These are phyloP conservation scores for Chalaropsis thielavioides DNA, from an alignment of 2,329 filamentous ascomycete species.

Conservation along the genomic window DNA sequence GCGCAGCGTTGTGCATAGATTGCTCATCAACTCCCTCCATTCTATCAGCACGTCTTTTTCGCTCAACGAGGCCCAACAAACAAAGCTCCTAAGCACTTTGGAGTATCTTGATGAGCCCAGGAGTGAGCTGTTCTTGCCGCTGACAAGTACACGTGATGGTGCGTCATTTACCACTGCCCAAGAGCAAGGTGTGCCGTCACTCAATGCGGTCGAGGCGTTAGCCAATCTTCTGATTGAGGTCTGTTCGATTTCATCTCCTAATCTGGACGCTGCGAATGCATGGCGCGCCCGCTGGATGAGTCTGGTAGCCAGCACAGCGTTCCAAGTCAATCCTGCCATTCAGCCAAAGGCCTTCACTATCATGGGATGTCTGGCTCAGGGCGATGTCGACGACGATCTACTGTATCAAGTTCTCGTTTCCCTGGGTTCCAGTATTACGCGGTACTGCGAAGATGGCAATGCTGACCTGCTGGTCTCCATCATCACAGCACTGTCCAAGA, in stretches of 20 bases:
- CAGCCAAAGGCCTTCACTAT: conserved; percentile 55
- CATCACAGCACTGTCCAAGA: conserved; percentile 51
- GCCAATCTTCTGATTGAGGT: conserved; percentile 49
- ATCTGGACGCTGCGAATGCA: conserved; percentile 49
- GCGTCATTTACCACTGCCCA: conserved; percentile 39
- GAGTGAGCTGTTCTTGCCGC: conserved; percentile 38
- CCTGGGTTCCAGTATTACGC: conserved; percentile 47
- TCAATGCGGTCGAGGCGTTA: conserved; percentile 34
- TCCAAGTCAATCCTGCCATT: conserved; percentile 58
- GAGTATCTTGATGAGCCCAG: conserved; percentile 45
- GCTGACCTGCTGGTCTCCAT: conserved; percentile 56
- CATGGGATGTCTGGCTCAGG: conserved; percentile 56
- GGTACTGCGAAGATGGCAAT: conserved; percentile 49
- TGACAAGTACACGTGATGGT: conserved; percentile 32
- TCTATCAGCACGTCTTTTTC: conserved; percentile 51
- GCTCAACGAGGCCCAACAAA: conserved; percentile 44
- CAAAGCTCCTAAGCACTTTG: conserved; percentile 41
- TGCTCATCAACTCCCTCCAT: conserved; percentile 53
- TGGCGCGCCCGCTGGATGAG: conserved; percentile 64
- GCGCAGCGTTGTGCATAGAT: conserved; percentile 44
- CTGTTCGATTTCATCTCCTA: conserved; percentile 48
- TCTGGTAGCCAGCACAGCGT: conserved; percentile 55
- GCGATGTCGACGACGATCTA: conserved; percentile 57
- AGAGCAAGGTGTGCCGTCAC: conserved; percentile 14
- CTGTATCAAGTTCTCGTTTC: conserved; percentile 58